Conservation (phyloP, 1,284 basidiomycete genomes). For the Rhizoctonia solani region DNA sequence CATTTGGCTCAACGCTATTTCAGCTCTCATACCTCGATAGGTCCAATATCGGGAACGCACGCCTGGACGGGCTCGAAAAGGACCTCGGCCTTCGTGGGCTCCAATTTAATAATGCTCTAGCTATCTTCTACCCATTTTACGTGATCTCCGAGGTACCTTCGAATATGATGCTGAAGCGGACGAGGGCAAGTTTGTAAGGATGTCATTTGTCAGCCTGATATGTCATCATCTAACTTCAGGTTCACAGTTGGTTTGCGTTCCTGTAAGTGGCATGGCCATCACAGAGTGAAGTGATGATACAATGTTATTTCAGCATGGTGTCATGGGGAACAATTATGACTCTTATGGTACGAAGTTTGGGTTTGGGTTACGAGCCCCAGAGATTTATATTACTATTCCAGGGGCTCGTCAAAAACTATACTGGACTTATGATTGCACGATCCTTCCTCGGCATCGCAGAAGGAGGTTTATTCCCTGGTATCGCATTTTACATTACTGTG, state of each 20-base stretch:
- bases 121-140: conserved; percentile 67
- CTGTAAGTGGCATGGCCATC: neutral
- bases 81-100: conserved; percentile 34
- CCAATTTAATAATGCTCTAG: conserved; percentile 53
- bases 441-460: conserved; percentile 71
- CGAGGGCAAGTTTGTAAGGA: conserved; percentile 63
- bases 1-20: neutral
- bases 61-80: conserved; percentile 40
- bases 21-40: conserved; percentile 56
- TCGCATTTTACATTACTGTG: conserved; percentile 58
- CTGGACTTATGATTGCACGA: conserved; percentile 59
- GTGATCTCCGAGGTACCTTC: conserved; percentile 51
- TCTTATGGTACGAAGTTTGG: conserved; percentile 50
- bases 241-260: conserved; percentile 11
- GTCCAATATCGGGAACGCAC: conserved; percentile 70
- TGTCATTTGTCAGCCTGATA: conserved; percentile 58
- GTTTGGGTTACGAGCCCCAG: neutral
- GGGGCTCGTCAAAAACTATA: conserved; percentile 50
- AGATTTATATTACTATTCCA: neutral
- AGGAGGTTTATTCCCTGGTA: conserved; percentile 66
- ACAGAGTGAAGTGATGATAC: neutral
- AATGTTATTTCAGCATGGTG: conserved; percentile 14
- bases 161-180: conserved; percentile 58
- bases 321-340: conserved; percentile 54
- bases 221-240: neutral